Base-by-base conservation (phyloP, 129 eudicot species). In the Chrysanthemum lavandulifolium region DNA sequence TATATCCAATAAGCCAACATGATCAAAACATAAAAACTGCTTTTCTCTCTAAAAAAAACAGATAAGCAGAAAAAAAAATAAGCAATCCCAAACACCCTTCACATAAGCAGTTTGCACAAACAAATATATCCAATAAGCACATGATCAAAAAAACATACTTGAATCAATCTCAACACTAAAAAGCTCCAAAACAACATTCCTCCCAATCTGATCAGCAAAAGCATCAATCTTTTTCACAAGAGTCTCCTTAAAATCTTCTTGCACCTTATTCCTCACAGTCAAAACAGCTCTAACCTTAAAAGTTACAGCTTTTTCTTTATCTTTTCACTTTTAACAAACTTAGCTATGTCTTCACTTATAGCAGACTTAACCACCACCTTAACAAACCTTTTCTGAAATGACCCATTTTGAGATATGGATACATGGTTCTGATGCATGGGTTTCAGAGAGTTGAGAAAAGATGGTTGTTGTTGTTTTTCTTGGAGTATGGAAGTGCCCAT, bases 131-230 rank as follows among this genome's bases (percentile, higher is more conserved):
- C 4, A 33, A 33, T 29, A 29, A 29, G 33, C 3, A 29, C 33
- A 29, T 29, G 33, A 29, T 29, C 33, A 40, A 70, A n/a, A n/a
- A n/a, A 4, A 65, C 97, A 55, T 86, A 94, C 98, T 86, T 78
- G 98, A 89, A 83, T 94, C 93, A 81, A 88, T 62, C 50, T 90
- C 88, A n/a, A 76, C 77, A 71, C 98, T 88, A n/a, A 84, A 65
- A 66, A 94, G 97, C 79, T 86, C 83, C 50, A 94, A 48, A 8
- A 84, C 96, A 78, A 94, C 96, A 81, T 88, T 90, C 51, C 91
- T 83, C 6, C 96, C 97, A 69, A 90, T 81, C 73, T 77, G 78
- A 57, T 88, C 93, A 55, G 96, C 73, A 11, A 90, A 68, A 78
- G 95, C 88, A 71, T 90, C 98, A 63, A 90, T 64, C 5, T 86